Evolutionary conservation across 192 early-diverging fungal genomes (phyloP), one percentile per base, ranked within the genome.

Genomic region (Backusella tarrabulga): DNA sequence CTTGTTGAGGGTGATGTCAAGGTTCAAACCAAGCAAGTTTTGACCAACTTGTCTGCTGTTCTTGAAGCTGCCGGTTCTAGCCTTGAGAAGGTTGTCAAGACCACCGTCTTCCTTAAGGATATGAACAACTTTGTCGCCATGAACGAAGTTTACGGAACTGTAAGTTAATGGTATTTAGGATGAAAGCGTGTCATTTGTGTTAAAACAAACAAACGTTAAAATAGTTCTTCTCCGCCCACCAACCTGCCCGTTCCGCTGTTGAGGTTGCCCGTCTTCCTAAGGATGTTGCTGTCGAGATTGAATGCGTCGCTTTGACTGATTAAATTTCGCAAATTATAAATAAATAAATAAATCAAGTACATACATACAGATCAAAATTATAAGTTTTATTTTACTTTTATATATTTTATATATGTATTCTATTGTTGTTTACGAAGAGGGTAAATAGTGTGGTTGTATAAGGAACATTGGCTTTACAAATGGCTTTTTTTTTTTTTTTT

Each of bases 251-350:
- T 52, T 89, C 92, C 21, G 87, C 89, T 69, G 94, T 99, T 60
- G 90, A 99, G 81, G 97, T 97, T 36, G 95, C 95, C 69, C 90
- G 95, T 76, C 90, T 98, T 50, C 97, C 97, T 32, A 89, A 93
- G 80, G 93, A 94, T 84, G 95, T 95, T 50, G 81, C 92, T 78
- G 95, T 98, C 35, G 97, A 98, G 87, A 95, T 98, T 76, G 97
- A 98, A 82, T 93, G 91, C 52, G 90, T 98, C 77, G 96, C 95
- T 75, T 87, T 91, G 77, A 85, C 87, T 72, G 85, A 91, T 54
- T 85, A 75, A 76, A 38, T 19, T 23, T 46, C n/a, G n/a, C 17
- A 63, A 71, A 12, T 66, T 21, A 69, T 44, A 17, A 32, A 67
- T 66, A 41, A 32, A 67, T 66, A 41, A 68, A 54, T 56, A 56